Evolutionary conservation across 805 yeast species (phyloP).

Genomic region (Pichia membranifaciens): DNA sequence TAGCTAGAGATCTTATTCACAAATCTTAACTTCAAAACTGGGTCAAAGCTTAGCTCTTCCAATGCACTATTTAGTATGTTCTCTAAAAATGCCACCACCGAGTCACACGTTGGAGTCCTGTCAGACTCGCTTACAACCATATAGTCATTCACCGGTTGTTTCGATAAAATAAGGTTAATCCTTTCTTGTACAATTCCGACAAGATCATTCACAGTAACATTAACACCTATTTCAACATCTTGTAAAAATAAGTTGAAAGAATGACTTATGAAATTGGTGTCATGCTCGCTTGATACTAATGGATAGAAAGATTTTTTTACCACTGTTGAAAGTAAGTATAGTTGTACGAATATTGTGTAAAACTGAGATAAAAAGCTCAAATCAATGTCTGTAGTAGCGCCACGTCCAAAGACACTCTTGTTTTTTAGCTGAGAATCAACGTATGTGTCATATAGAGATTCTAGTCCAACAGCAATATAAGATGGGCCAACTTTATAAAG

Average conservation of each 20-base stretch:
- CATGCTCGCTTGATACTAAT: slow-evolving; percentile 37
- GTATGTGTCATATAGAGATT: slow-evolving; percentile 46
- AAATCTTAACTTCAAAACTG: slow-evolving; percentile 20
- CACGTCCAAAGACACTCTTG: slow-evolving; percentile 23
- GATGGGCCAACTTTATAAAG: slow-evolving; percentile 65
- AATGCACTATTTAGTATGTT: slow-evolving; percentile 36
- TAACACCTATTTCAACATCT: slow-evolving; percentile 53
- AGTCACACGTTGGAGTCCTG: slow-evolving; percentile 68
- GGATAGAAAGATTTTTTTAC: slow-evolving; percentile 74
- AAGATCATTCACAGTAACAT: slow-evolving; percentile 56
- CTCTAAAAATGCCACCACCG: slow-evolving; percentile 44
- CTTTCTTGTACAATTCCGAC: slow-evolving; percentile 47
- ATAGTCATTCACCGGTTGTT: slow-evolving; percentile 63
- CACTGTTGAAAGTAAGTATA: slow-evolving; percentile 63
- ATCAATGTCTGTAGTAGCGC: slow-evolving; percentile 10
- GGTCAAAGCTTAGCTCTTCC: slow-evolving; percentile 25
- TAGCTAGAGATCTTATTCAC: slow-evolving; percentile 19
- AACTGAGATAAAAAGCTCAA: slow-evolving; percentile 21
- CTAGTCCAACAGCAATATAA: slow-evolving; percentile 71
- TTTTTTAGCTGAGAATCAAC: slow-evolving; percentile 25
- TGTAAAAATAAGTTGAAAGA: slow-evolving; percentile 25
- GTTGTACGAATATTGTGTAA: slow-evolving; percentile 24
- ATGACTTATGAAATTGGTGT: slow-evolving; percentile 16
- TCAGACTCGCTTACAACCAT: slow-evolving; percentile 35
- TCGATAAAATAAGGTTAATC: slow-evolving; percentile 45